Percentiles rank a stretch among this genome's conserved stretches.
These are phyloP conservation scores for Aureobasidium sp. DNA, from an alignment of 2,329 filamentous ascomycete genomes.

Conservation along the genomic window DNA sequence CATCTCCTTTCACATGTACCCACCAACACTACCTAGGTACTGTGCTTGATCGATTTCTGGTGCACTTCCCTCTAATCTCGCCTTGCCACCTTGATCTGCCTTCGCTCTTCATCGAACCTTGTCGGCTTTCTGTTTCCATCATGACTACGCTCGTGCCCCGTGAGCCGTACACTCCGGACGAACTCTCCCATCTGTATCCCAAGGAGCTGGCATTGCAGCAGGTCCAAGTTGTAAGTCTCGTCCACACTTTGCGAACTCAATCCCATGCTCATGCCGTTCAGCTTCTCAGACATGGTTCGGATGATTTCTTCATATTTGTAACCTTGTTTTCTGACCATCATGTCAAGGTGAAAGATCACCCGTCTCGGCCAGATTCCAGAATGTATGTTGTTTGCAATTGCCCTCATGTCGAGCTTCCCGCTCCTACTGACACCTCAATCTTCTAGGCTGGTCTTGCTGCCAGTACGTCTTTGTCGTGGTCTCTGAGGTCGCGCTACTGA, in stretches of 20 bases:
- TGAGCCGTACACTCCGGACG: constrained; percentile 68
- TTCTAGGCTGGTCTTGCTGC: constrained; percentile 43
- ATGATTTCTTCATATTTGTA: neutral
- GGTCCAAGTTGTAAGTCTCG: constrained; percentile 65
- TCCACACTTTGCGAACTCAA: neutral
- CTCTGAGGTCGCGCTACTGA: neutral
- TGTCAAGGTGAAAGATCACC: constrained; percentile 62
- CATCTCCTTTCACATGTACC: neutral
- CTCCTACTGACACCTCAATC: neutral
- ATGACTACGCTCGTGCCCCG: constrained; percentile 79
- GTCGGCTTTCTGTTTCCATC: too few relatives aligned
- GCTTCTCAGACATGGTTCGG: constrained; percentile 28
- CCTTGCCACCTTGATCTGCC: neutral
- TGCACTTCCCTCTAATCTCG: neutral
- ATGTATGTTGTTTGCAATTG: constrained; percentile 50
- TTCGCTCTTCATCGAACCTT: neutral
- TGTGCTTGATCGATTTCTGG: too few relatives aligned
- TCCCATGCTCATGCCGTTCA: neutral
- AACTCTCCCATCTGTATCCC: constrained; percentile 78
- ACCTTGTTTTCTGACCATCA: neutral
- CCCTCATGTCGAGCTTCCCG: neutral
- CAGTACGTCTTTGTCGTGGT: constrained; percentile 30
- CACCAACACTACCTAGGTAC: too few relatives aligned
- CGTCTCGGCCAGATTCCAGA: constrained; percentile 80
- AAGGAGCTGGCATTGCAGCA: constrained; percentile 71